phyloP scores from a whole-genome alignment of 1,139 yeast genomes.

The Pichia sp. region DNA sequence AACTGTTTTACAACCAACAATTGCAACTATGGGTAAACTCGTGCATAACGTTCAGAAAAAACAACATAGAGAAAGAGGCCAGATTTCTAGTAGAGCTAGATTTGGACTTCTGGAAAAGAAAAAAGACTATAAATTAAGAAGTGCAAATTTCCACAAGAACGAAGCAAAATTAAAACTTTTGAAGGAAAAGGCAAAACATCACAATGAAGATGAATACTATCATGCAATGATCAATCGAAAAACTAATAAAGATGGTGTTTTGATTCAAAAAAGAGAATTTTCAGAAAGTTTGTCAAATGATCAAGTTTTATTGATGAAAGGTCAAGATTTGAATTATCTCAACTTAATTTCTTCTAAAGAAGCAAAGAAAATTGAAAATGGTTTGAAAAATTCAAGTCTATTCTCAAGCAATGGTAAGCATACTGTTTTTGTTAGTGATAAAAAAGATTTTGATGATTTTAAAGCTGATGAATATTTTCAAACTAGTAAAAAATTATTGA shows the following conservation, averaged over 20 bases:
- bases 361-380: constrained; percentile 53
- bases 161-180: constrained; percentile 77
- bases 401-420: constrained; percentile 58
- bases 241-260: constrained; percentile 62
- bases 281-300: constrained; percentile 58
- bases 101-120: constrained; percentile 89
- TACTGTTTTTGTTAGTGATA: constrained; percentile 74
- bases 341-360: constrained; percentile 72
- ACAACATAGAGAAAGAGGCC: constrained; percentile 92
- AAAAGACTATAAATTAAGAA: constrained; percentile 86
- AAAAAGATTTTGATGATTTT: constrained; percentile 49
- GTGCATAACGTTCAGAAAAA: constrained; percentile 91
- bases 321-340: constrained; percentile 84
- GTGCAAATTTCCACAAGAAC: constrained; percentile 82
- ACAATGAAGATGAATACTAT: constrained; percentile 95
- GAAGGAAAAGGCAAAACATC: constrained; percentile 59
- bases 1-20: neutral
- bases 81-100: constrained; percentile 62
- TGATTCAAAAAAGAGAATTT: constrained; percentile 56
- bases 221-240: constrained; percentile 77
- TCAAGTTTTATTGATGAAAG: constrained; percentile 74
- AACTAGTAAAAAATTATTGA: constrained; percentile 59
- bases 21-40: constrained; percentile 57
- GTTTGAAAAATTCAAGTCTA: constrained; percentile 48
- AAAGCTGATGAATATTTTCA: constrained; percentile 59